Evolutionary conservation across 495 filamentous ascomycete species (phyloP), one percentile per base, ranked within the genome.

Genomic region (Bathelium albidoporum): DNA sequence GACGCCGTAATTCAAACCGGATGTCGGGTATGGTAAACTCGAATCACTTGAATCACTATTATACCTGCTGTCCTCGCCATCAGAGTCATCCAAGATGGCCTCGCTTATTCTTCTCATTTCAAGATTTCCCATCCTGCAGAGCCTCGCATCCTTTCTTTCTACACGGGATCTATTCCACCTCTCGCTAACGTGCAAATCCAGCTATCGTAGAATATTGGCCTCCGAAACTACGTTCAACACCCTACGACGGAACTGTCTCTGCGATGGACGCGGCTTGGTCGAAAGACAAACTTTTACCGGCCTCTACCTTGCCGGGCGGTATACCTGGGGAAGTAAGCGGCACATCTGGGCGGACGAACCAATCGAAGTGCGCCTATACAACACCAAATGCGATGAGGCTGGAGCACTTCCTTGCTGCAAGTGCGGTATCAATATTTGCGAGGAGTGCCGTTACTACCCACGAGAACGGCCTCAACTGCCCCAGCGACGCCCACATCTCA

Each of bases 351-450:
- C 4, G 16, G 49, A 63, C 16, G 62, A 63, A 49, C 52, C 62
- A 16, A 39, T 63, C 14, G 62, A 63, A 31, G 62, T 63, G 16
- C 26, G 24, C 2, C 31, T 63, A 10, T 59, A 41, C n/a, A 49
- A 45, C 1, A 63, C 62, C 18, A 58, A 63, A 43, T 63, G 52
- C 49, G 62, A 63, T 22, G 62, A 59, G 26, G 62, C 62, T n/a
- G 62, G 49, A 39, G 62, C 62, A 3, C 22, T 63, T 20, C 62
- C 62, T 2, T 63, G 62, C 49, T 32, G 41, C 2, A 63, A 43
- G 28, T 63, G 62, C 39, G 62, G 52, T 1, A 36, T 63, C 52
- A 63, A 63, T 44, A 32, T 63, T 43, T 63, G 62, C 26, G 62
- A 63, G 62, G 62, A 63, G 43, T 63, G 62, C 29, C 62, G 62